Evolutionary conservation across 2,329 filamentous ascomycete genomes (phyloP).

Genomic region (Microascus cirrosus): DNA sequence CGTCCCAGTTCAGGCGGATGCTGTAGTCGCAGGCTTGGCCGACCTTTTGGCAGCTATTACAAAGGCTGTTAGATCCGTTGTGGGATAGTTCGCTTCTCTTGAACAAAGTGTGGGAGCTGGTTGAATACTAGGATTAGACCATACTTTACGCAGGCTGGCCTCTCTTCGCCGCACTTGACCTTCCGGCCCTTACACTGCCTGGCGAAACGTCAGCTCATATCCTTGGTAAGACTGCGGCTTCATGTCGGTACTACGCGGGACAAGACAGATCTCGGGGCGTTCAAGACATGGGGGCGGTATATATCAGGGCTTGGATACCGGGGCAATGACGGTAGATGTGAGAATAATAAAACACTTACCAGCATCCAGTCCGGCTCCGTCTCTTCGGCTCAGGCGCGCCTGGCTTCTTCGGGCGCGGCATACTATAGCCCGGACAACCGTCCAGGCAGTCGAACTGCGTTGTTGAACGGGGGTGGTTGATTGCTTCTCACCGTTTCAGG

Average conservation of each 20-base stretch:
- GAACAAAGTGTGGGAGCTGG: not conserved
- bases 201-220: not conserved
- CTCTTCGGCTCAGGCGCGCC: conserved; percentile 30
- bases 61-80: not conserved
- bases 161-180: conserved; percentile 68
- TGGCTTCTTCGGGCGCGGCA: conserved; percentile 31
- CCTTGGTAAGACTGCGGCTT: not conserved
- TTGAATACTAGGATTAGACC: not conserved
- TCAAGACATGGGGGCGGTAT: not conserved
- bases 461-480: not conserved
- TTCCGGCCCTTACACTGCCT: conserved; percentile 72
- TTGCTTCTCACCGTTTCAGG: not conserved
- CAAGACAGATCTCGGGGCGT: not conserved
- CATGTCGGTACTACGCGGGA: not conserved
- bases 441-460: not conserved
- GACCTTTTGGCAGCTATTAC: conserved; percentile 49
- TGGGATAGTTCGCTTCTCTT: not conserved
- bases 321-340: not conserved
- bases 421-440: conserved; percentile 11
- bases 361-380: conserved; percentile 33
- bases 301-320: not conserved
- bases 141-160: conserved; percentile 58
- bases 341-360: conserved; percentile 18
- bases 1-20: conserved; percentile 72
- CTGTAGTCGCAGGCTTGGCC: conserved; percentile 71